phyloP scores from a whole-genome alignment of 2,329 filamentous ascomycete species.

The Bipolaris gigantea region DNA sequence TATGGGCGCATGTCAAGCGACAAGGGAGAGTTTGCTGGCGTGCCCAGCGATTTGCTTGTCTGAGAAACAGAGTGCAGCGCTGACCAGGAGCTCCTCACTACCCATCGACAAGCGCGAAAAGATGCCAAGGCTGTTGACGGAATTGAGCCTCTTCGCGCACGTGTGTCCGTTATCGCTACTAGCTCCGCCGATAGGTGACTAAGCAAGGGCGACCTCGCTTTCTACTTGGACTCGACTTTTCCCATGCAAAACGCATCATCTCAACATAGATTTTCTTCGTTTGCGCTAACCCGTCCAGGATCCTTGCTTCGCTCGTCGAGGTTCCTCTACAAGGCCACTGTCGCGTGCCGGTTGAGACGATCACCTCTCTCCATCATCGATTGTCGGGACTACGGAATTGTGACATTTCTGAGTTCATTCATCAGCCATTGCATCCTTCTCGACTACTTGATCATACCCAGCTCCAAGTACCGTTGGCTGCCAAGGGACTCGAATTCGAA shows the following conservation, averaged over 20 bases:
- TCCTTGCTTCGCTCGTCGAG: not conserved
- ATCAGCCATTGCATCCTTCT: not conserved
- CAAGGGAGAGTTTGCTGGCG: conserved; percentile 25
- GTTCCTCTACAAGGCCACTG: not conserved
- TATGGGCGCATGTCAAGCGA: conserved; percentile 35
- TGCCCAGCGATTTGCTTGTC: conserved; percentile 22
- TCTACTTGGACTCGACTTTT: not conserved
- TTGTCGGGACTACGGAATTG: not conserved
- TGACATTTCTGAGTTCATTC: not conserved
- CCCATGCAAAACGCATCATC: too few species aligned
- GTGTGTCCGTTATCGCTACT: conserved; percentile 14
- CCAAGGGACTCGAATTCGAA: not conserved
- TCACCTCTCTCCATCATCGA: not conserved
- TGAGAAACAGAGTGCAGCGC: conserved; percentile 10
- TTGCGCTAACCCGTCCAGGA: not conserved
- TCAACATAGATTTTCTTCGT: not conserved
- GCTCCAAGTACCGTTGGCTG: not conserved
- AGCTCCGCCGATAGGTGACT: conserved; percentile 11
- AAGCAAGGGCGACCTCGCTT: conserved; percentile 1
- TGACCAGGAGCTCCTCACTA: conserved; percentile 19
- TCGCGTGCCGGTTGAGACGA: not conserved
- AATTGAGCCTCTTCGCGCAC: conserved; percentile 12
- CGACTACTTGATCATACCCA: not conserved
- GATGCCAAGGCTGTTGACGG: conserved; percentile 28
- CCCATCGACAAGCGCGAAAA: conserved; percentile 12